phyloP scores from a whole-genome alignment of 78 protist species.

The Dictyostelium intermedium region DNA sequence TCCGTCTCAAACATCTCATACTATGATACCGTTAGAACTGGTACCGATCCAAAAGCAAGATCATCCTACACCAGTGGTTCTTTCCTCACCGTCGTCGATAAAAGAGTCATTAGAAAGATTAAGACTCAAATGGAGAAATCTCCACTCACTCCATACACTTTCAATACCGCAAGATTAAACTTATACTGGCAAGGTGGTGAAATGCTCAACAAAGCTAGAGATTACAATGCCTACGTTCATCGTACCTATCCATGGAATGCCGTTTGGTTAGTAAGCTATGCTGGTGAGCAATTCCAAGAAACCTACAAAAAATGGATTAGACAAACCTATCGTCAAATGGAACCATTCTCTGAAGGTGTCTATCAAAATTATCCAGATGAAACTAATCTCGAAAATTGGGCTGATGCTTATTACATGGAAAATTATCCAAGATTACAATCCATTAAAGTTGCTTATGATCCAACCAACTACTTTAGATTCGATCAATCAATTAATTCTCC shows the following conservation, averaged over 20 bases:
- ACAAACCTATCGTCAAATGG: neutral
- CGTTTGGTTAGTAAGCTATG: constrained; percentile 20
- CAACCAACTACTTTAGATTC: constrained; percentile 12
- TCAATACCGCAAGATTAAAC: constrained; percentile 55
- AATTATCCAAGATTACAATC: constrained; percentile 32
- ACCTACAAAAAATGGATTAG: constrained; percentile 33
- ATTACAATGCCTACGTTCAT: constrained; percentile 34
- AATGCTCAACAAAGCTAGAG: constrained; percentile 10
- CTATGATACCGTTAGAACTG: constrained; percentile 37
- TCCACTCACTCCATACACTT: constrained; percentile 23
- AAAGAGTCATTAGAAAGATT: neutral
- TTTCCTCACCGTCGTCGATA: constrained; percentile 1
- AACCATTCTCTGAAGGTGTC: constrained; percentile 10
- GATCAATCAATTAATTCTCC: constrained; percentile 6
- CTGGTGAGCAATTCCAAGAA: neutral
- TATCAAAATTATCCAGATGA: constrained; percentile 77
- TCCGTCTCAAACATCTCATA: neutral
- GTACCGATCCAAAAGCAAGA: constrained; percentile 69
- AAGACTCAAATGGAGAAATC: constrained; percentile 12
- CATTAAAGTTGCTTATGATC: constrained; percentile 47
- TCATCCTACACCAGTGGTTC: constrained; percentile 44
- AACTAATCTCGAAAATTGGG: constrained; percentile 31
- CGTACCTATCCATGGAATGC: constrained; percentile 73
- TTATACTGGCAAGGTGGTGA: constrained; percentile 71
- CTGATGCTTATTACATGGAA: constrained; percentile 40